phyloP scores from a whole-genome alignment of 2,329 filamentous ascomycete species.

The Penicillium sp. region DNA sequence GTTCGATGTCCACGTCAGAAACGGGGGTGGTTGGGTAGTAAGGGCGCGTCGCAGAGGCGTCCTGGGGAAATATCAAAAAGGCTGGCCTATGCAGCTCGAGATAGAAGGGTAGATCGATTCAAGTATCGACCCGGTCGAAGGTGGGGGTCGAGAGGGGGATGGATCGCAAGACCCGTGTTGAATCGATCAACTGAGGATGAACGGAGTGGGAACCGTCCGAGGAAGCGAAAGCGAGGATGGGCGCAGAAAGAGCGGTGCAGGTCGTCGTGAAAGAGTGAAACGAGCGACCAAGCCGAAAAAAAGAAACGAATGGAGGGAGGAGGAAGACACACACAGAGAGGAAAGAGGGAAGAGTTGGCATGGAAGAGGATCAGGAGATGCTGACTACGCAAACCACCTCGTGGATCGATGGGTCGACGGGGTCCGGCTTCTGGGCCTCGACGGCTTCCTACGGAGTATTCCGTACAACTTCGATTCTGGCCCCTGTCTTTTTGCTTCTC shows the following conservation, averaged over 20 bases:
- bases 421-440: too few species aligned
- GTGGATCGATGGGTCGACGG: constrained; percentile 1
- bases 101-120: constrained; percentile 17
- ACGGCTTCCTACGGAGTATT: too few species aligned
- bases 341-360: constrained; percentile 19
- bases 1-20: constrained; percentile 22
- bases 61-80: constrained; percentile 24
- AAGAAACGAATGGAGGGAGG: constrained; percentile 27
- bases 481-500: neutral
- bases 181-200: constrained; percentile 23
- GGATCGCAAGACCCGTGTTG: constrained; percentile 22
- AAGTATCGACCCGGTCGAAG: constrained; percentile 8
- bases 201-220: constrained; percentile 22
- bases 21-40: constrained; percentile 23
- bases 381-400: constrained; percentile 15
- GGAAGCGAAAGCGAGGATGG: constrained; percentile 30
- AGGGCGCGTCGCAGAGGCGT: constrained; percentile 36
- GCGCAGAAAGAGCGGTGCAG: constrained; percentile 34
- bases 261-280: constrained; percentile 51
- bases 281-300: constrained; percentile 38
- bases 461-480: neutral
- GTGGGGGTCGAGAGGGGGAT: constrained; percentile 5
- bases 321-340: constrained; percentile 17
- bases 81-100: constrained; percentile 38
- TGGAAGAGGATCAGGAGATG: constrained; percentile 23